These are phyloP conservation scores for Apiospora pterosperma DNA, from an alignment of 2,329 filamentous ascomycete species.

Conservation along the genomic window DNA sequence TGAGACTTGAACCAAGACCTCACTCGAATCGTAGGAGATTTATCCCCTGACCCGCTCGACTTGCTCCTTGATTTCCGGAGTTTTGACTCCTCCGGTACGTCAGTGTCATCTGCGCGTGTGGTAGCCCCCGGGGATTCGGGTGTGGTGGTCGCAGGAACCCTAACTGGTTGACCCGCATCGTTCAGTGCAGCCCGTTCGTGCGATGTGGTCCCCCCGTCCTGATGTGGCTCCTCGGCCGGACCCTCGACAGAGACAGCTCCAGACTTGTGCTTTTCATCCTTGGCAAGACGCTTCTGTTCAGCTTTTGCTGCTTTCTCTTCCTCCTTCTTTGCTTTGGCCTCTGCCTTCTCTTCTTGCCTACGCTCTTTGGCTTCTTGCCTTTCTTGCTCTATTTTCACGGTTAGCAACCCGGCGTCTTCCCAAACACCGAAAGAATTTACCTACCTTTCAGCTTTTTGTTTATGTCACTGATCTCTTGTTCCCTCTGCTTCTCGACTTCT, in stretches of 20 bases:
- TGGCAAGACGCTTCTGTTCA: conserved; percentile 48
- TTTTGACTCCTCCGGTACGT: background rate
- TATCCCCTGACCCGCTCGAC: conserved; percentile 13
- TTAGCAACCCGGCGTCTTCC: conserved; percentile 8
- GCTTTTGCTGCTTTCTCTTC: conserved; percentile 50
- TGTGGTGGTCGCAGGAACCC: conserved; percentile 3
- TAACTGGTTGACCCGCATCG: conserved; percentile 20
- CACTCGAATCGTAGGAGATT: conserved; percentile 27
- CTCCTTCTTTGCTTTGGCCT: conserved; percentile 35
- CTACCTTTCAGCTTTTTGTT: conserved; percentile 57
- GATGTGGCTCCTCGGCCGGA: conserved; percentile 2
- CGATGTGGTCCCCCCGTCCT: conserved; percentile 18
- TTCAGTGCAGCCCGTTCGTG: conserved; percentile 17
- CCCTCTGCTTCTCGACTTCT: conserved; percentile 43
- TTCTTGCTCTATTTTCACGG: conserved; percentile 36
- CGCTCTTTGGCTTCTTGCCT: conserved; percentile 42
- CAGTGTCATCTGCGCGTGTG: background rate
- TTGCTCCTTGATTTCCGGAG: conserved; percentile 13
- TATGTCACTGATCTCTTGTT: conserved; percentile 51
- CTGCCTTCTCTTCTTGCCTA: conserved; percentile 48
- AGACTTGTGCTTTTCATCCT: conserved; percentile 52
- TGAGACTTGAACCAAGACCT: conserved; percentile 55
- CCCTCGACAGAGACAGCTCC: conserved; percentile 23
- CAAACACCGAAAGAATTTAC: background rate
- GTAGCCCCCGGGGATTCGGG: background rate